Conservation (phyloP, 176 grass and related monocot genomes). For the Panicum miliaceum region DNA sequence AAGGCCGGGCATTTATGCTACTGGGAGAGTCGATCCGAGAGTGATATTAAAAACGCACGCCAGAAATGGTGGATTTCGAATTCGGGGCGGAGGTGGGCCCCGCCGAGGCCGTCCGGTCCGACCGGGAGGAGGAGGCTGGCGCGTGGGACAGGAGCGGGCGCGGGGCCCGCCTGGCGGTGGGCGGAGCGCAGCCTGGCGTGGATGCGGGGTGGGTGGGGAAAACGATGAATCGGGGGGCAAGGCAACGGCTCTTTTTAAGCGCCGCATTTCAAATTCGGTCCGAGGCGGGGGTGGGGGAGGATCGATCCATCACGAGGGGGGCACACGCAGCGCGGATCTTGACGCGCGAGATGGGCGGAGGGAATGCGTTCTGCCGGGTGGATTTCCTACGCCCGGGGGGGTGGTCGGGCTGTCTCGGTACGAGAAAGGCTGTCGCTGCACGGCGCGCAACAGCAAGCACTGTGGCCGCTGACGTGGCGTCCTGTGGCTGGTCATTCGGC, state of each 20-base stretch:
- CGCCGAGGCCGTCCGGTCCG: neutral
- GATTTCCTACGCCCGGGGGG: neutral
- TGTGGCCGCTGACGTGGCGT: neutral
- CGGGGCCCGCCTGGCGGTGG: neutral
- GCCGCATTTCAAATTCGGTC: constrained; percentile 34
- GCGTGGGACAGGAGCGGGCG: neutral
- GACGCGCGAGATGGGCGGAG: neutral
- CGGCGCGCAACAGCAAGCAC: neutral
- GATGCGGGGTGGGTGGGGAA: constrained; percentile 21
- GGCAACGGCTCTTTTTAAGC: constrained; percentile 52
- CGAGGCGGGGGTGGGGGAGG: neutral
- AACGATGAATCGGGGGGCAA: constrained; percentile 11
- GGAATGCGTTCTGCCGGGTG: neutral
- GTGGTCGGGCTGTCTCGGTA: neutral
- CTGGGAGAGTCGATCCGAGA: constrained; percentile 24
- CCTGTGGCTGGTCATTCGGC: accelerated
- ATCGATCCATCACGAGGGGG: neutral
- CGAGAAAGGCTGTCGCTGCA: neutral
- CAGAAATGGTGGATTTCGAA: constrained; percentile 36
- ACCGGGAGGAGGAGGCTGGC: neutral
- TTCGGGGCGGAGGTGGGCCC: constrained; percentile 17
- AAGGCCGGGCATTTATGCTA: constrained; percentile 43
- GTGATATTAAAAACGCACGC: constrained; percentile 41
- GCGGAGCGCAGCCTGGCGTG: neutral
- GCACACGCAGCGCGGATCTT: constrained; percentile 14